phyloP scores from a whole-genome alignment of 495 filamentous ascomycete species.

The Venustampulla echinocandica region DNA sequence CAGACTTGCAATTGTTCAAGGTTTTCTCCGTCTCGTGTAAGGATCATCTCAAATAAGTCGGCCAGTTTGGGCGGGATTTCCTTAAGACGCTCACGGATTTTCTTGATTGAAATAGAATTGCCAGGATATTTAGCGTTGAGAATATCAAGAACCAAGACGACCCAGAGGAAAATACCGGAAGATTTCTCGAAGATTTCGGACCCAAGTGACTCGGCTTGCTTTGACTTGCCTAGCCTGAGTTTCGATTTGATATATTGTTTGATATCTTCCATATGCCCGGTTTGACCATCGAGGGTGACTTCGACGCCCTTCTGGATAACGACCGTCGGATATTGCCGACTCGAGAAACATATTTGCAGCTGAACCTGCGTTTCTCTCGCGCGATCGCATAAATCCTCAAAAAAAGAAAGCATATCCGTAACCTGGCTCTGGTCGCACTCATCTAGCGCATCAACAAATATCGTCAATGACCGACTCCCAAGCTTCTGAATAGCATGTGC shows the following conservation, averaged over 20 bases:
- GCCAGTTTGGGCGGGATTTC: slow-evolving; percentile 30
- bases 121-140: slow-evolving; percentile 30
- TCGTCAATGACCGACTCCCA: slow-evolving; percentile 13
- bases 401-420: slow-evolving; percentile 31
- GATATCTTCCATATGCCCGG: slow-evolving; percentile 26
- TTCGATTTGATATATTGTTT: slow-evolving; percentile 23
- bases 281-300: slow-evolving; percentile 27
- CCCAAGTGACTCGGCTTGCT: slow-evolving; percentile 14
- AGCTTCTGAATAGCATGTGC: slow-evolving; percentile 15
- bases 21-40: slow-evolving; percentile 21
- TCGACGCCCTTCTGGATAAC: slow-evolving; percentile 20
- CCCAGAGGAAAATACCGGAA: slow-evolving; percentile 32
- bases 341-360: slow-evolving; percentile 33
- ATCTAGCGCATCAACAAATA: slow-evolving; percentile 35
- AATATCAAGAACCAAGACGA: slow-evolving; percentile 30
- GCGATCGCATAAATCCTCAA: slow-evolving; percentile 27
- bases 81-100: slow-evolving; percentile 23
- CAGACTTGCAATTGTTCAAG: slow-evolving; percentile 20
- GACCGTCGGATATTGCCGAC: slow-evolving; percentile 33
- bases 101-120: slow-evolving; percentile 19
- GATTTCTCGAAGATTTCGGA: slow-evolving; percentile 25
- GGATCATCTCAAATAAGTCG: slow-evolving; percentile 34
- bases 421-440: slow-evolving; percentile 30
- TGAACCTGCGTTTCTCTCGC: slow-evolving; percentile 8
- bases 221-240: slow-evolving; percentile 20